Conservation (phyloP, 148 eudicot genomes). For the Heliosperma pusillum region DNA sequence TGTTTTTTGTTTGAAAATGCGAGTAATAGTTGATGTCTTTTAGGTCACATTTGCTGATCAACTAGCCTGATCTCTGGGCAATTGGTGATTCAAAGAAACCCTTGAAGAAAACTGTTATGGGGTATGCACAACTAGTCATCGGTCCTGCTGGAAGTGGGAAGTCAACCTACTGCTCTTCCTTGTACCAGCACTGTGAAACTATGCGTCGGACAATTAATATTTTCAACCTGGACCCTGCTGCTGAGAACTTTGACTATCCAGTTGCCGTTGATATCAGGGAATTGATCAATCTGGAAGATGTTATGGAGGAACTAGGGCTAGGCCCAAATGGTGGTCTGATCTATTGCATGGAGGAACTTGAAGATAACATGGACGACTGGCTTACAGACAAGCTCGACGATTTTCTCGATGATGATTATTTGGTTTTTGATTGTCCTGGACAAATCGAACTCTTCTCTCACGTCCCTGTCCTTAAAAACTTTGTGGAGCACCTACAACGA, state of each 20-base stretch:
- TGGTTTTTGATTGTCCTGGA: conserved; percentile 96
- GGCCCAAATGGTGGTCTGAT: conserved; percentile 95
- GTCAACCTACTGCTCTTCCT: conserved; percentile 92
- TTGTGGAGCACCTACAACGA: conserved; percentile 78
- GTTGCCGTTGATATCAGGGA: conserved; percentile 90
- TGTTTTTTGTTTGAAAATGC: too few relatives aligned
- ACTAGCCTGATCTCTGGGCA: background rate
- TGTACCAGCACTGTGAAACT: conserved; percentile 76
- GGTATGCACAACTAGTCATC: conserved; percentile 81
- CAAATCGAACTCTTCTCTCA: conserved; percentile 97
- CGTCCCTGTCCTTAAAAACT: conserved; percentile 82
- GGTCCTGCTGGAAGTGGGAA: conserved; percentile 89
- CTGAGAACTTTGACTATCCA: conserved; percentile 88
- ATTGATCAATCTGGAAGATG: conserved; percentile 84
- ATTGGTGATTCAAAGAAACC: conserved; percentile 4
- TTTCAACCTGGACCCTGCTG: conserved; percentile 94
- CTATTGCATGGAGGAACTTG: conserved; percentile 97
- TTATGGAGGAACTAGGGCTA: conserved; percentile 83
- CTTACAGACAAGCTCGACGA: conserved; percentile 77
- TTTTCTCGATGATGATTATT: conserved; percentile 82
- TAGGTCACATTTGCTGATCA: background rate
- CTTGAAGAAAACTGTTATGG: conserved; percentile 36
- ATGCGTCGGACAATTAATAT: conserved; percentile 56
- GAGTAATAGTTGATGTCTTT: too few relatives aligned
- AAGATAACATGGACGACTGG: conserved; percentile 91